Percentiles rank a stretch among this genome's conserved stretches.
phyloP scores from a whole-genome alignment of 2,329 filamentous ascomycete species.

The Aureobasidium lini region DNA sequence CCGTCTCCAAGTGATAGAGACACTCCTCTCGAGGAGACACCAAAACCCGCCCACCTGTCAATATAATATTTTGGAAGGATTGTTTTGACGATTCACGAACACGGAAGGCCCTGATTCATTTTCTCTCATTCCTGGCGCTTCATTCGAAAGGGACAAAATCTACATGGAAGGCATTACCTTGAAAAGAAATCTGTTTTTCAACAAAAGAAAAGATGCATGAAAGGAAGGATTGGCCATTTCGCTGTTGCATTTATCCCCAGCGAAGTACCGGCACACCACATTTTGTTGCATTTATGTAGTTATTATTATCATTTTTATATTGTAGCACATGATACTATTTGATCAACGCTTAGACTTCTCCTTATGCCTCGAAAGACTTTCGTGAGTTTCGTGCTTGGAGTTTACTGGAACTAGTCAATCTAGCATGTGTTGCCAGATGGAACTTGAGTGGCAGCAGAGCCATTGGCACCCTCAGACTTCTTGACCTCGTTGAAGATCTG shows the following conservation, averaged over 20 bases:
- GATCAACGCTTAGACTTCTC: neutral
- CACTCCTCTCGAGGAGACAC: neutral
- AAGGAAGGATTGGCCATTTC: neutral
- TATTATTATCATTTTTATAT: conserved; percentile 5
- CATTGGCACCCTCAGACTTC: conserved; percentile 26
- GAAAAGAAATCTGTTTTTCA: neutral
- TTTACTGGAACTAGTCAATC: neutral
- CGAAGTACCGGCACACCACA: neutral
- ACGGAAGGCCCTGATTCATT: neutral
- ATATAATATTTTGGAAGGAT: neutral
- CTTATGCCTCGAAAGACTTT: neutral
- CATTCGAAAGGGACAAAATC: neutral
- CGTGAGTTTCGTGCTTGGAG: neutral
- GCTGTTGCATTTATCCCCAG: neutral
- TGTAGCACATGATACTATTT: neutral
- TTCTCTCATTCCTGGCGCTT: neutral
- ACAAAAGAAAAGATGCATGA: conserved; percentile 5
- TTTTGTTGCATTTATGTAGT: conserved; percentile 5
- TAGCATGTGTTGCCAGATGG: conserved; percentile 13
- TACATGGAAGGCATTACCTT: neutral
- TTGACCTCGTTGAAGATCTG: conserved; percentile 57
- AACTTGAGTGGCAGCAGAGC: neutral
- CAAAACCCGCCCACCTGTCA: neutral
- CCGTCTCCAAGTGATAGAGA: neutral
- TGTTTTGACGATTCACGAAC: conserved; percentile 10